Percentiles rank a stretch among this genome's conserved stretches.
Conservation (phyloP, 2,329 filamentous ascomycete genomes). For the Penicillium sp. region DNA sequence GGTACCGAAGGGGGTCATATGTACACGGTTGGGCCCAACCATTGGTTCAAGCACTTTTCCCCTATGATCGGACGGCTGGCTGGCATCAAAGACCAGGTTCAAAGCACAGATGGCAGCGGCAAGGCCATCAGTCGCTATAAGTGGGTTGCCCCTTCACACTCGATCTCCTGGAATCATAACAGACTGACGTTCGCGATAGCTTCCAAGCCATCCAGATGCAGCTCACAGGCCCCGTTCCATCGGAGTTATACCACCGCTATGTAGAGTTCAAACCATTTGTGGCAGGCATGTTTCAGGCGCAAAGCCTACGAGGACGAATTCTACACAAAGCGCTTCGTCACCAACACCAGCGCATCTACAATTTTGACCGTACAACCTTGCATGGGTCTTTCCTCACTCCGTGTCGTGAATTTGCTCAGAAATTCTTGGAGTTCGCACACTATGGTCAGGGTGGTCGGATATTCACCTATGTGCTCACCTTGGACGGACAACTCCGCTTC, state of each 20-base stretch:
- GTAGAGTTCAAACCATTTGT: slow-evolving; percentile 92
- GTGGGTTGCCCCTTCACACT: slow-evolving; percentile 46
- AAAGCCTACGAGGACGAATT: slow-evolving; percentile 72
- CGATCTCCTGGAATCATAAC: background rate
- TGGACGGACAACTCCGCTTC: slow-evolving; percentile 83
- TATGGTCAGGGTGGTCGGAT: slow-evolving; percentile 80
- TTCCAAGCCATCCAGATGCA: slow-evolving; percentile 95
- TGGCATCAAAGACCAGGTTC: slow-evolving; percentile 65
- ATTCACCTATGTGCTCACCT: slow-evolving; percentile 86
- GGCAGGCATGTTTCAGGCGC: slow-evolving; percentile 77
- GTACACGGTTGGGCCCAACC: slow-evolving; percentile 74
- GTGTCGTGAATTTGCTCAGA: slow-evolving; percentile 65
- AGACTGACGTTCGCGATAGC: slow-evolving; percentile 43
- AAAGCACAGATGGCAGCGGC: slow-evolving; percentile 49
- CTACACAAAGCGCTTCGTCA: slow-evolving; percentile 83
- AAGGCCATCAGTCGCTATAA: slow-evolving; percentile 69
- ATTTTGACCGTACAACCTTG: slow-evolving; percentile 72
- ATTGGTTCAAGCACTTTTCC: slow-evolving; percentile 80
- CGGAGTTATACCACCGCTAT: slow-evolving; percentile 80
- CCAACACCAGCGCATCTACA: slow-evolving; percentile 85
- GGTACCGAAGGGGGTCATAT: slow-evolving; percentile 60
- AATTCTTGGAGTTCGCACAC: slow-evolving; percentile 82
- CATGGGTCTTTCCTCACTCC: slow-evolving; percentile 66
- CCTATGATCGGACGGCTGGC: slow-evolving; percentile 80
- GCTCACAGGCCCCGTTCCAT: slow-evolving; percentile 74